Evolutionary conservation across 345 rosid genomes (phyloP).

Genomic region (Punica granatum): DNA sequence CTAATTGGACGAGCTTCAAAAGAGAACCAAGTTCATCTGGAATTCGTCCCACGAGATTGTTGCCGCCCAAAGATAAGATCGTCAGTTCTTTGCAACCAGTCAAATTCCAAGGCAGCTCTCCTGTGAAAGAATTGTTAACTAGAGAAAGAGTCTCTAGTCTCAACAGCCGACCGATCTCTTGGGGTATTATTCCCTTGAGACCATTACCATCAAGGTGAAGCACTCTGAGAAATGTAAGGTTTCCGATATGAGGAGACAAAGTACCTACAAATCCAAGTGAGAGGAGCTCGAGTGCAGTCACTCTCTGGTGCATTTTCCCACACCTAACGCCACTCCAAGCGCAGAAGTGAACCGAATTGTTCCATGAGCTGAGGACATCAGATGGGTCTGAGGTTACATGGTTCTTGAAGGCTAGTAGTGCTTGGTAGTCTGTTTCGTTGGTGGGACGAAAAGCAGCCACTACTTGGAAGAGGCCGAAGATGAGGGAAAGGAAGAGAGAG

Average conservation of each 20-base stretch:
- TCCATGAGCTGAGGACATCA: slow-evolving; percentile 13
- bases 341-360: slow-evolving; percentile 13
- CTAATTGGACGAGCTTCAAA: background rate
- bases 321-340: slow-evolving; percentile 7
- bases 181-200: slow-evolving; percentile 15
- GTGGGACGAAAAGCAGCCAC: too few species aligned
- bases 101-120: slow-evolving; percentile 12
- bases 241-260: too few species aligned
- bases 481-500: too few species aligned
- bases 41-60: slow-evolving; percentile 8
- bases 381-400: slow-evolving; percentile 10
- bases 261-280: background rate
- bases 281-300: background rate
- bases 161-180: slow-evolving; percentile 7
- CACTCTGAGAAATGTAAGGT: slow-evolving; percentile 12
- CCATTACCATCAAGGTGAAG: background rate
- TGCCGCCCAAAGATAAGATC: background rate
- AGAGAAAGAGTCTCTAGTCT: slow-evolving; percentile 8
- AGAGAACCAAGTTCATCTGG: slow-evolving; percentile 12
- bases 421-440: slow-evolving; percentile 5
- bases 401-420: too few species aligned
- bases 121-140: slow-evolving; percentile 6
- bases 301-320: slow-evolving; percentile 4
- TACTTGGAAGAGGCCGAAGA: too few species aligned
- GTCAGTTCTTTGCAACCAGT: slow-evolving; percentile 2